These are phyloP conservation scores for Solanum hybrid DNA, from an alignment of 305 asterid genomes.

Conservation along the genomic window DNA sequence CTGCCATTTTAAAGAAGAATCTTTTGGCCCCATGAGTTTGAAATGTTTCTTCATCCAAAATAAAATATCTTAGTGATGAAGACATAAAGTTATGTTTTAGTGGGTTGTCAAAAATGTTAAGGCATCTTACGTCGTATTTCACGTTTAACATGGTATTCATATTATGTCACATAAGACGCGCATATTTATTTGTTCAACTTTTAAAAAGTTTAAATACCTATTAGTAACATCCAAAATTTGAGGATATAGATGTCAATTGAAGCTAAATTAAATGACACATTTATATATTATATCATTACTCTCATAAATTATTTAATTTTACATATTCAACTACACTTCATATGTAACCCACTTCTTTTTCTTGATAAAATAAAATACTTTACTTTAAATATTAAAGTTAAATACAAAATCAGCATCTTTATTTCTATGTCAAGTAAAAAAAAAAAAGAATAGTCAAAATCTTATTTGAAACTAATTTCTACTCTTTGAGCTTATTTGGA, in stretches of 20 bases:
- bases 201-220: no score
- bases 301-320: no score
- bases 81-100: not conserved
- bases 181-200: no score
- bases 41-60: not conserved
- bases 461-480: not conserved
- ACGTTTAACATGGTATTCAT: no score
- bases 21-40: not conserved
- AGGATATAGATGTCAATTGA: not conserved
- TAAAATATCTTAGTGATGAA: not conserved
- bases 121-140: not conserved
- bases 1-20: not conserved
- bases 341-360: not conserved
- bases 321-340: not conserved
- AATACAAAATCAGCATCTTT: not conserved
- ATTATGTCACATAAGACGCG: rapidly evolving
- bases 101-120: not conserved
- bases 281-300: no score
- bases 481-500: not conserved
- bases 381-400: not conserved
- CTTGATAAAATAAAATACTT: not conserved
- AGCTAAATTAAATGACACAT: not conserved
- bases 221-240: no score
- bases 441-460: not conserved
- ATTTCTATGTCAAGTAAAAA: not conserved